Base-by-base conservation (phyloP, 208 protist genomes). In the Trypanosoma melophagium region DNA sequence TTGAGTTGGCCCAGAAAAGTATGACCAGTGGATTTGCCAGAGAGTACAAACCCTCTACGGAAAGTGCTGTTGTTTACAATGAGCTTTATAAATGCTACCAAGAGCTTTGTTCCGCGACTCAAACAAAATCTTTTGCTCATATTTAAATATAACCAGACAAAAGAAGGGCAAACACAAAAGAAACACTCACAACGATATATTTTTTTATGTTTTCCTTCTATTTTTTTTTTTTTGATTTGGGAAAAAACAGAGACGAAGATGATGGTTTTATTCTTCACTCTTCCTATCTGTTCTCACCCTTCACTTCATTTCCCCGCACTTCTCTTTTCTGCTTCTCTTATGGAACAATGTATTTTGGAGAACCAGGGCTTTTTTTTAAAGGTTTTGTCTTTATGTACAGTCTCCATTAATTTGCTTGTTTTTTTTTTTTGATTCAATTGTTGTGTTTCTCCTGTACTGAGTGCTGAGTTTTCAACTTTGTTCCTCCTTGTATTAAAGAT, bases 11-110 rank as follows among this genome's bases (percentile, higher is more conserved):
- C 8, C 76, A 84, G 44, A 54, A 75, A 16, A 68, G 69, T 41
- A 85, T 85, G 79, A 64, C 68, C 14, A 81, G 79, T 66, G 63
- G 69, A 2, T 76, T 78, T 50, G 66, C 67, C 0, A 64, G 24
- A 4, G 67, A 69, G 21, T 89, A 79, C 66, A 77, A 64, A 47
- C 76, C 79, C 2, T 56, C 45, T 31, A 35, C 65, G 7, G 64
- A 60, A 17, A 60, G 57, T 0, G 77, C 62, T 2, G 56, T 59
- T 21, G 57, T 80, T 47, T 81, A 83, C 50, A 68, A 79, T 38
- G 55, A 31, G 17, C 60, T 84, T 7, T 88, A 83, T 78, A 54
- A 58, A 58, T 51, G 59, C 0, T 84, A 88, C 59, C 52, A 65
- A 17, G 44, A 74, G 22, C 72, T 88, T 61, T 12, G 28, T 40